Base-by-base conservation (phyloP, 768 basidiomycete genomes). In the Boletus edulis region DNA sequence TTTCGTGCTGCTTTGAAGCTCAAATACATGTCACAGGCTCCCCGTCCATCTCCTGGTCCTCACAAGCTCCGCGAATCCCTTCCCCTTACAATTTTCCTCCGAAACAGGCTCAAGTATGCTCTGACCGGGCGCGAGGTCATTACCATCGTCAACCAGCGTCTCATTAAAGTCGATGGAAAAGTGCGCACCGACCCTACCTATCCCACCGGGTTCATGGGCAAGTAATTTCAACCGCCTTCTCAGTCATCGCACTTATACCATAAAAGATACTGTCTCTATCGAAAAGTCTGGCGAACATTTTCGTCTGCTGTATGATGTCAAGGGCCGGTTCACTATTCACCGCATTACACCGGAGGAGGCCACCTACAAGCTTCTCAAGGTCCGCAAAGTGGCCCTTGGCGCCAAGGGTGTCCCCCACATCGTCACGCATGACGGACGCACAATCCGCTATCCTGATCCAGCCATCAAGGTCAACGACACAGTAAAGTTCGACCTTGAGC, bases 231-330 rank as follows among this genome's bases (percentile, higher is more conserved):
- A 15, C 22, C 9, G 27, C 22, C 20, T 18, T 8, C 14, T 27
- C 7, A 13, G 5, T 49, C 39, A 10, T 11, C 32, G 29, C 29
- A 34, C 45, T 60, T 27, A 60, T 31, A 48, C 55, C 41, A 22
- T 39, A 24, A 32, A 22, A 96, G 96, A 99, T 75, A 96, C 98
- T 61, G 83, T 99, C 73, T 85, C 92, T 57, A 91, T 99, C 60
- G 96, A 99, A 77, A 96, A 97, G 75, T 98, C 96, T 24, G 91
- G 89, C 77, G 97, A 99, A 77, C 89, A 98, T 81, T 99, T 98
- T 89, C 96, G 97, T 75, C 85, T 98, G 57, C 82, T 99, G 41
- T 98, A 98, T 82, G 97, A 98, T 73, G 87, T 98, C 77, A 99
- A 99, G 81, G 97, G 97, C 64, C 97, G 97, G 64, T 99, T 99